Evolutionary conservation across 2,329 filamentous ascomycete species (phyloP).

Genomic region (Colletotrichum siamense): DNA sequence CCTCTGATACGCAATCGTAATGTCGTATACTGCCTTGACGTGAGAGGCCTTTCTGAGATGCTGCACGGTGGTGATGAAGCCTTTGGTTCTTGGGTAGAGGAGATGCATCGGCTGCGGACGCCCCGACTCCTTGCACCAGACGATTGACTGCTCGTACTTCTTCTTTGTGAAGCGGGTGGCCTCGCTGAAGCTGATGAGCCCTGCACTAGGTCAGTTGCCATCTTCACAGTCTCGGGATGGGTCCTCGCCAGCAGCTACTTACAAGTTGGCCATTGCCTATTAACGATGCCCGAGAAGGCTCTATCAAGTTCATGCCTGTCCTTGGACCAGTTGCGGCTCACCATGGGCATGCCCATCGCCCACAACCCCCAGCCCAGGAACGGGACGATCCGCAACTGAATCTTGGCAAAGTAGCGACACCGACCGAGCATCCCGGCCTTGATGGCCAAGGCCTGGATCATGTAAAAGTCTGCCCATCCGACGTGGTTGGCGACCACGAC

Average conservation of each 20-base stretch:
- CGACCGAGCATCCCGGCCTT: conserved; percentile 63
- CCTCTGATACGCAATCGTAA: conserved; percentile 59
- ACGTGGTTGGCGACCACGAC: conserved; percentile 67
- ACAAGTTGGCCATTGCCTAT: conserved; percentile 63
- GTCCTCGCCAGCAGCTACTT: conserved; percentile 32
- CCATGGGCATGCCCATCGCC: conserved; percentile 70
- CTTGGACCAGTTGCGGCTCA: conserved; percentile 63
- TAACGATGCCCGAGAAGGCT: conserved; percentile 60
- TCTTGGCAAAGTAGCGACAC: conserved; percentile 68
- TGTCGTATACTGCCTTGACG: conserved; percentile 60
- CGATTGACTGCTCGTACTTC: conserved; percentile 56
- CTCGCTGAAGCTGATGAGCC: conserved; percentile 70
- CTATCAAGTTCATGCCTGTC: conserved; percentile 61
- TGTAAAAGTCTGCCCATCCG: conserved; percentile 68
- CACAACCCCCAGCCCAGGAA: conserved; percentile 69
- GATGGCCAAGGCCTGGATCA: conserved; percentile 64
- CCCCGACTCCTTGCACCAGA: conserved; percentile 57
- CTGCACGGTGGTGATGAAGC: conserved; percentile 65
- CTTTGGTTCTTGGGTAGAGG: conserved; percentile 65
- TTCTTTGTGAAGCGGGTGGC: conserved; percentile 62
- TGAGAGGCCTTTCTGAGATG: conserved; percentile 56
- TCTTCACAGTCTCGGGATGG: not conserved
- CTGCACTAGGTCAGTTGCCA: conserved; percentile 35
- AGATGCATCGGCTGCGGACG: conserved; percentile 60
- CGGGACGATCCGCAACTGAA: conserved; percentile 62